phyloP scores from a whole-genome alignment of 2,329 filamentous ascomycete species.

The Colletotrichum scovillei region DNA sequence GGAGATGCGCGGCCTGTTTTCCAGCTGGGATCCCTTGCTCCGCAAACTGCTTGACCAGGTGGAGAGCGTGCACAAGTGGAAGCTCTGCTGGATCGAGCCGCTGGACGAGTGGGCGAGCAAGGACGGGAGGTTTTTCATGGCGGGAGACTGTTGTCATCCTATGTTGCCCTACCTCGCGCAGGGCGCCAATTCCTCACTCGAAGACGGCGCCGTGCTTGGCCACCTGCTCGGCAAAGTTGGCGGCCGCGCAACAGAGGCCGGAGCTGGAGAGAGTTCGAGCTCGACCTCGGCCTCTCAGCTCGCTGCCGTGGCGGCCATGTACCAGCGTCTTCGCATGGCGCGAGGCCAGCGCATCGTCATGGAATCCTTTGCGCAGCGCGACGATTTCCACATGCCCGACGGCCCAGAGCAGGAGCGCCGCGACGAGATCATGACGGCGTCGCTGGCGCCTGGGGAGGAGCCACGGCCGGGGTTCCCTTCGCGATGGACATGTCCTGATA shows the following conservation, averaged over 20 bases:
- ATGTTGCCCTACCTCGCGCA: slow-evolving; percentile 62
- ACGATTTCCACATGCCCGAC: slow-evolving; percentile 36
- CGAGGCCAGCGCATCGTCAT: slow-evolving; percentile 35
- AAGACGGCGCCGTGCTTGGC: slow-evolving; percentile 36
- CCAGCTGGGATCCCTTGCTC: slow-evolving; percentile 49
- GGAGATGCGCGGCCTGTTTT: slow-evolving; percentile 49
- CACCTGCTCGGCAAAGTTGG: slow-evolving; percentile 31
- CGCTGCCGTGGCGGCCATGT: slow-evolving; percentile 31
- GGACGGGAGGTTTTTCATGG: slow-evolving; percentile 50
- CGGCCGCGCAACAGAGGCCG: background rate
- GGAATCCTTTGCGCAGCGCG: slow-evolving; percentile 36
- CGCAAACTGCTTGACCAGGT: slow-evolving; percentile 47
- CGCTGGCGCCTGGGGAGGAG: slow-evolving; percentile 9
- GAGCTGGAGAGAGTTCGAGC: too few species aligned
- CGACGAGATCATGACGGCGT: slow-evolving; percentile 32
- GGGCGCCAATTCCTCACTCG: slow-evolving; percentile 45
- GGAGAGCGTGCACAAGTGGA: slow-evolving; percentile 58
- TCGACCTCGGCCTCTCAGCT: slow-evolving; percentile 14
- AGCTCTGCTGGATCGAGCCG: slow-evolving; percentile 54
- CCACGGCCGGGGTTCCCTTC: slow-evolving; percentile 35
- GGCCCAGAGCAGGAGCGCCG: slow-evolving; percentile 32
- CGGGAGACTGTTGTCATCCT: slow-evolving; percentile 58
- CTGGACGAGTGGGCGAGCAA: slow-evolving; percentile 54
- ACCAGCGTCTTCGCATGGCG: slow-evolving; percentile 32
- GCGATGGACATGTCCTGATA: slow-evolving; percentile 37